phyloP scores from a whole-genome alignment of 139 green algal species.

The Diplosphaera chodatii region DNA sequence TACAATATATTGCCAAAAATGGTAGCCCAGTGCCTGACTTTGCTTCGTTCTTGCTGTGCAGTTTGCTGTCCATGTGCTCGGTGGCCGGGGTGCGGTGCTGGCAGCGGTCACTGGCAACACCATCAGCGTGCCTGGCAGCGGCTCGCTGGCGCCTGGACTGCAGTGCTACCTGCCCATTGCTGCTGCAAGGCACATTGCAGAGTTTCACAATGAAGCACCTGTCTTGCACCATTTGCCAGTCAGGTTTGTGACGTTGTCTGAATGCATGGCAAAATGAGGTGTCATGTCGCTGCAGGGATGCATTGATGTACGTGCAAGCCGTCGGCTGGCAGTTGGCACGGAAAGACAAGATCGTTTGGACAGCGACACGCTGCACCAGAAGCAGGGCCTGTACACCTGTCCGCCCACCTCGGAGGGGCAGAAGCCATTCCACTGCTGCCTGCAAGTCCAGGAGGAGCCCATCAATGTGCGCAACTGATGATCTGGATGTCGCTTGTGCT shows the following conservation, averaged over 20 bases:
- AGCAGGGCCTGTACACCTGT: slow-evolving; percentile 44
- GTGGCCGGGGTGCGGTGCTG: neutral
- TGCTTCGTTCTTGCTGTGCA: neutral
- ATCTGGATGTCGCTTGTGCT: too few species aligned
- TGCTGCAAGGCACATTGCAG: slow-evolving; percentile 10
- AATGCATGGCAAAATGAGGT: too few species aligned
- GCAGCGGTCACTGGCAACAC: neutral
- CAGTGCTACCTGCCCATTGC: slow-evolving; percentile 31
- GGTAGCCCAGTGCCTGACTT: too few species aligned
- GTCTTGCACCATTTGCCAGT: too few species aligned
- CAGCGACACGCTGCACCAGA: slow-evolving; percentile 17
- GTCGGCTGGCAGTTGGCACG: slow-evolving; percentile 30
- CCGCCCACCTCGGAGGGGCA: slow-evolving; percentile 6
- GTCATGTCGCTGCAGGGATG: too few species aligned
- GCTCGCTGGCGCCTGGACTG: slow-evolving; percentile 13
- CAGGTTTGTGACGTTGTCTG: too few species aligned
- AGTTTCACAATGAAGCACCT: neutral
- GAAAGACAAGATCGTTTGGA: slow-evolving; percentile 38
- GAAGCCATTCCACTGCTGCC: slow-evolving; percentile 36
- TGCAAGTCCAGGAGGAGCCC: slow-evolving; percentile 39
- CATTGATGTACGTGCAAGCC: slow-evolving; percentile 36
- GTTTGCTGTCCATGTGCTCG: slow-evolving; percentile 25
- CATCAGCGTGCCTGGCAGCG: slow-evolving; percentile 4
- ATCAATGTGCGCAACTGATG: slow-evolving; percentile 19
- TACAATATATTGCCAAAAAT: too few species aligned